Conservation (phyloP, 257 asterid species). For the Solanum arcanum region DNA sequence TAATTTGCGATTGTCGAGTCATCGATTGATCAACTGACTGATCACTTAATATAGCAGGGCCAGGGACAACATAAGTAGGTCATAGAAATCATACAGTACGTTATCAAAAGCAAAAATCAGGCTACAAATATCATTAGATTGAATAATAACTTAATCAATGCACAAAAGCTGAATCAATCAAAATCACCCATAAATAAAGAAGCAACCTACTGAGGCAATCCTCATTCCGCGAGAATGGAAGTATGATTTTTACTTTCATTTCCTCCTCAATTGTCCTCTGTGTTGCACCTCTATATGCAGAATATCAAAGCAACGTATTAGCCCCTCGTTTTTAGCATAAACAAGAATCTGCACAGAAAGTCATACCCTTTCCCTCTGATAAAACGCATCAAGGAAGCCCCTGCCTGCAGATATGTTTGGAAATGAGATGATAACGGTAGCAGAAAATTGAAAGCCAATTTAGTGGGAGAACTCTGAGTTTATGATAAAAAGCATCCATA, state of each 20-base stretch:
- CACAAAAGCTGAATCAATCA: background rate
- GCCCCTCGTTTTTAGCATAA: background rate
- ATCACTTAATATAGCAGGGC: background rate
- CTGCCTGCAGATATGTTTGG: conserved; percentile 48
- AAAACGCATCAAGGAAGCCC: conserved; percentile 64
- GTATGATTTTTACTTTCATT: conserved; percentile 44
- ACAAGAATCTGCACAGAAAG: background rate
- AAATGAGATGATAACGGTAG: conserved; percentile 1
- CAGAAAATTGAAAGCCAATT: background rate
- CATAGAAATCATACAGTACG: background rate
- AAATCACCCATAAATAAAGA: conserved; percentile 1
- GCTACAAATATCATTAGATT: background rate
- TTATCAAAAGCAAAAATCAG: background rate
- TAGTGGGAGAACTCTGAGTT: background rate
- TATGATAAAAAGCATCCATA: background rate
- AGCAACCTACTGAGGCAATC: conserved; percentile 60
- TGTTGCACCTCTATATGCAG: conserved; percentile 47
- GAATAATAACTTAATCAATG: background rate
- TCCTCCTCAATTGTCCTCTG: conserved; percentile 52
- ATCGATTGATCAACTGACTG: background rate
- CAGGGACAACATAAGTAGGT: background rate
- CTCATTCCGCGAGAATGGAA: conserved; percentile 51
- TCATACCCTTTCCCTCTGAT: conserved; percentile 70
- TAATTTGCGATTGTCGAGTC: background rate
- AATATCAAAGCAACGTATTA: background rate